Evolutionary conservation across 208 protist genomes (phyloP), one percentile per base, ranked within the genome.

Genomic region (Trypanosoma melophagium): DNA sequence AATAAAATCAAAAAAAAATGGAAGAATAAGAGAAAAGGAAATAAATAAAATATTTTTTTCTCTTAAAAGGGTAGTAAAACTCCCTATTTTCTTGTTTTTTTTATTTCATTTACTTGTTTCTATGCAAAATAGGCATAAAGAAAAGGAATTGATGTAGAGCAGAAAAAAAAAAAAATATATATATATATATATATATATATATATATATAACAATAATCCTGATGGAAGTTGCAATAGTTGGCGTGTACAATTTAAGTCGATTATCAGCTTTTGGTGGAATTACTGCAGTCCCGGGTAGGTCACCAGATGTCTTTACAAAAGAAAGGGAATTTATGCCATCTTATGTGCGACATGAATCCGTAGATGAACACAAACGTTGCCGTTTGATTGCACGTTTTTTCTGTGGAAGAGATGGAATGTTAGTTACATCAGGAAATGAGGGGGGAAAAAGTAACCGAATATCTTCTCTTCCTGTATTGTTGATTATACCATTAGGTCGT

Each of bases 191-290:
- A n/a, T n/a, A n/a, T n/a, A n/a, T n/a, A n/a, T n/a, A n/a, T n/a
- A n/a, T n/a, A n/a, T n/a, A n/a, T n/a, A n/a, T n/a, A 9, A 2
- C 28, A n/a, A n/a, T n/a, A n/a, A n/a, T n/a, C n/a, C n/a, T 21
- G 28, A 75, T 80, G 74, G 74, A 80, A 51, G 28, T 80, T 50
- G 44, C 52, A 25, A 41, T 80, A 49, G 45, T 62, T 22, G 68
- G 62, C 62, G 56, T 58, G 35, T 64, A 70, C 41, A 80, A 80
- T 17, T 25, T 72, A 16, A 24, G 59, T 7, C 59, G 25, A 16
- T 55, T 79, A 16, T 50, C 74, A 21, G 61, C 54, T 35, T 35
- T 52, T 13, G 74, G 74, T 21, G 74, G 74, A 3, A 51, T 79
- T 17, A 58, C 41, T 62, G 51, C 74, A 12, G 44, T 58, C 22